Conservation (phyloP, 2,329 filamentous ascomycete genomes). For the Truncatella angustata region DNA sequence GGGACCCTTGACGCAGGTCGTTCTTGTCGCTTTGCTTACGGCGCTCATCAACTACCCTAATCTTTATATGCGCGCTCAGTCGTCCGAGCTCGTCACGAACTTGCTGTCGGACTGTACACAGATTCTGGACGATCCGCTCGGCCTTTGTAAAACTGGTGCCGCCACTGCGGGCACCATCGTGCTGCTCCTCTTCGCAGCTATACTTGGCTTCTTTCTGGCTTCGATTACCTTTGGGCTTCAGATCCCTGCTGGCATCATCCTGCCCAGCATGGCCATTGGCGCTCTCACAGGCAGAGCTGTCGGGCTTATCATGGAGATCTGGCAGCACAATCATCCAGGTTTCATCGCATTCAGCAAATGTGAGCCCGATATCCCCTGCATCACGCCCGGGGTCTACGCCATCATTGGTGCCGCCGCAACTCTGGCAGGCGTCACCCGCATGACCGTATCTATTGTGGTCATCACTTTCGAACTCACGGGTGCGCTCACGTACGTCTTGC, state of each 20-base stretch:
- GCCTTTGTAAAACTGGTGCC: conserved; percentile 83
- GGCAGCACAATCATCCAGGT: conserved; percentile 74
- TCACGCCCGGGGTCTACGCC: conserved; percentile 93
- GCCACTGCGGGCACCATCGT: conserved; percentile 81
- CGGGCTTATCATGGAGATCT: conserved; percentile 85
- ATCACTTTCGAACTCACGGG: conserved; percentile 99
- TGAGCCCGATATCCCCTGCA: conserved; percentile 80
- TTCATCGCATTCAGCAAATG: conserved; percentile 78
- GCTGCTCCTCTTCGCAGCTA: conserved; percentile 75
- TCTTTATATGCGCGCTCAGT: conserved; percentile 91
- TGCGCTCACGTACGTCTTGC: conserved; percentile 91
- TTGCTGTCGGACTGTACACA: conserved; percentile 89
- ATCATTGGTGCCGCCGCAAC: conserved; percentile 94
- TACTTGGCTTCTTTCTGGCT: conserved; percentile 82
- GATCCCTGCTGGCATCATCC: conserved; percentile 91
- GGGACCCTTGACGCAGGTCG: conserved; percentile 75
- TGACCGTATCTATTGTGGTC: conserved; percentile 97
- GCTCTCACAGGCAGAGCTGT: conserved; percentile 86
- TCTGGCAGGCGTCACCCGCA: conserved; percentile 88
- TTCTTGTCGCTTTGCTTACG: conserved; percentile 75
- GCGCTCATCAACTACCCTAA: conserved; percentile 94
- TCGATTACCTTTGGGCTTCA: conserved; percentile 90
- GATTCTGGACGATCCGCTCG: conserved; percentile 80
- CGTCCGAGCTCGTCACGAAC: conserved; percentile 85
- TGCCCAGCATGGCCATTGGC: conserved; percentile 94